Conservation (phyloP, 169 alveolate species). For the Eimeria falciformis region DNA sequence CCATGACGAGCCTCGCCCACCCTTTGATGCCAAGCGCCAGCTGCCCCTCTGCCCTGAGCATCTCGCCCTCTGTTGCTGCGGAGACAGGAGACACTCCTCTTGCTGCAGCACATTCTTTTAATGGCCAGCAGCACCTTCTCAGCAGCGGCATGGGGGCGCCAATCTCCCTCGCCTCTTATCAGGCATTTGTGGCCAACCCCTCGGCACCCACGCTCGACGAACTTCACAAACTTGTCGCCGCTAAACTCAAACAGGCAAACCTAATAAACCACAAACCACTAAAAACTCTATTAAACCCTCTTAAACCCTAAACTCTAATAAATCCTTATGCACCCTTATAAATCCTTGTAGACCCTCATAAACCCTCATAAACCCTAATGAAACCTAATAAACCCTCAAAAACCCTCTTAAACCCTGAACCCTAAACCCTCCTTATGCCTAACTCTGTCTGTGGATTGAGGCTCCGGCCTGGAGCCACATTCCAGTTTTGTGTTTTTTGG, state of each 20-base stretch:
- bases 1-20: background rate
- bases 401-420: background rate
- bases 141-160: no score
- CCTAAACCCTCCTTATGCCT: background rate
- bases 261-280: background rate
- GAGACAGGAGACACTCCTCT: background rate
- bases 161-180: slow-evolving; percentile 33
- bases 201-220: slow-evolving; percentile 1
- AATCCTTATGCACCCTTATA: no score
- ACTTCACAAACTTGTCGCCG: slow-evolving; percentile 22
- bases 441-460: no score
- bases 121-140: no score
- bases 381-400: no score
- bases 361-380: no score
- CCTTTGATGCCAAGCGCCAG: background rate
- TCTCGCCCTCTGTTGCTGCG: background rate
- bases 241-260: slow-evolving; percentile 6
- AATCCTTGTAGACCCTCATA: no score
- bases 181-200: slow-evolving; percentile 27
- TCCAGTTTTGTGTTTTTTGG: no score
- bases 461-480: no score
- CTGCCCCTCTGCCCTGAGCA: background rate
- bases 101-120: no score
- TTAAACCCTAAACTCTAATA: no score
- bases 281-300: no score